Base-by-base conservation (phyloP, 1,284 basidiomycete genomes). In the Ustilago nuda region DNA sequence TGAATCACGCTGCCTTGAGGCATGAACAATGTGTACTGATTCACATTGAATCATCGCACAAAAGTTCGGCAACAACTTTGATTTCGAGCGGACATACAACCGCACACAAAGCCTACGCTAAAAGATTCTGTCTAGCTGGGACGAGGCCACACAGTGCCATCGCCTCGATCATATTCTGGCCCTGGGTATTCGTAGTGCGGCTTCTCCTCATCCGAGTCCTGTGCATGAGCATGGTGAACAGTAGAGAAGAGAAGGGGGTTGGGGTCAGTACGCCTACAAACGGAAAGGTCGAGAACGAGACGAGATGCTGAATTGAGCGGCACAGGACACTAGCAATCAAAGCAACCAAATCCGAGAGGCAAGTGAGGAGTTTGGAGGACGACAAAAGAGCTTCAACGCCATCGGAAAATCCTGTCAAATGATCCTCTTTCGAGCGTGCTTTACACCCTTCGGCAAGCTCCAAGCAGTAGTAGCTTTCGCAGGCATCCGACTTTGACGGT, bases 131-230 rank as follows among this genome's bases (percentile, higher is more conserved):
- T 58, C 30, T 30, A 72, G 8, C 64, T 65, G 35, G 70, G 70
- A 33, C 69, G 71, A 13, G 76, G 76, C 76, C 76, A 78, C 8
- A 78, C 76, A 15, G 76, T 78, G 17, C 76, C 76, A 46, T 78
- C 76, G 8, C 76, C 76, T 8, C 76, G 71, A 50, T 78, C 76
- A 65, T 78, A 78, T 8, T 78, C 76, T 13, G 76, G 61, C 19
- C 76, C 76, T n/a, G 72, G 76, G 50, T 75, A 78, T 46, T 74
- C 71, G 60, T 78, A 78, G 56, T 79, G 75, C 1, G 77, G 79
- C 64, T 72, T 71, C 39, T 82, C 80, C 55, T 82, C 80, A 56
- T 82, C 80, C 64, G 80, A 80, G 51, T 82, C 81, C 76, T 79
- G 60, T 43, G 2, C 2, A n/a, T 19, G 19, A n/a, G 2, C 2